Evolutionary conservation across 2,329 filamentous ascomycete species (phyloP).

Genomic region (Pseudocercospora fuligena): DNA sequence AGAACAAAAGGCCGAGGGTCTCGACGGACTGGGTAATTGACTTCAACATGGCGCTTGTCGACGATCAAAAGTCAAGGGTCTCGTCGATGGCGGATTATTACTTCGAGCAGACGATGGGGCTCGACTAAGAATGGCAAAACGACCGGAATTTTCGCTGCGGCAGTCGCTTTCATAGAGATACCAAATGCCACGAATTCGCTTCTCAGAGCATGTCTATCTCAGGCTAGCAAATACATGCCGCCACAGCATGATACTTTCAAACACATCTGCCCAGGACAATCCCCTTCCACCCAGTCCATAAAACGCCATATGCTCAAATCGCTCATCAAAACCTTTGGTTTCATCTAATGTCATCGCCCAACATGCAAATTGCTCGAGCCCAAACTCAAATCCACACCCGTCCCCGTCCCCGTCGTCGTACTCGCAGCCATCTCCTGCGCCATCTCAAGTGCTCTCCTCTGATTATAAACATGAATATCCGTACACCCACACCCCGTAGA

Average conservation of each 20-base stretch:
- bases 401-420: neutral
- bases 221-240: too few relatives aligned
- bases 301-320: too few relatives aligned
- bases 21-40: neutral
- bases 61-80: neutral
- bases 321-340: too few relatives aligned
- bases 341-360: too few relatives aligned
- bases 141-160: neutral
- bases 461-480: slow-evolving; percentile 18
- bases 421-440: neutral
- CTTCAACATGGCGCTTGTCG: neutral
- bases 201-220: too few relatives aligned
- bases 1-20: neutral
- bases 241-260: too few relatives aligned
- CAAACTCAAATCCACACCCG: neutral
- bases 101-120: neutral
- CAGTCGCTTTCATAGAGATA: neutral
- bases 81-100: neutral
- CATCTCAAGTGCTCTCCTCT: slow-evolving; percentile 13
- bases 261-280: too few relatives aligned
- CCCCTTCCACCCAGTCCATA: too few relatives aligned
- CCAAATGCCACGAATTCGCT: too few relatives aligned
- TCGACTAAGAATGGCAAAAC: too few relatives aligned
- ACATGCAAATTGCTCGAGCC: too few relatives aligned
- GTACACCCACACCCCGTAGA: slow-evolving; percentile 7